Evolutionary conservation across 805 yeast genomes (phyloP), one percentile per base, ranked within the genome.

Genomic region (Candida xiaguanensis): DNA sequence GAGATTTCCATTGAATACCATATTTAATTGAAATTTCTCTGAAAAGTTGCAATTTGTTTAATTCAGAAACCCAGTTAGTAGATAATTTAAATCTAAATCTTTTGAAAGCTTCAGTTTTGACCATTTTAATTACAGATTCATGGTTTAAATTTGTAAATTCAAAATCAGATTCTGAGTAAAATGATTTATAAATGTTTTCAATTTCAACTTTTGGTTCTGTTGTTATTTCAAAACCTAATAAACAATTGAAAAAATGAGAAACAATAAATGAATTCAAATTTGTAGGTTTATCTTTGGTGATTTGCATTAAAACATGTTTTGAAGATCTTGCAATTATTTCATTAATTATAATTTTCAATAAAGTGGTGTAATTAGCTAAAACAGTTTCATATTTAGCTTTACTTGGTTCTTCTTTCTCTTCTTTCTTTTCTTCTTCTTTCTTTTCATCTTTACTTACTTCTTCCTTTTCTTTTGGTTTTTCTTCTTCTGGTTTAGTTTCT

Each of bases 1-100:
- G 72, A 8, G 75, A 68, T 44, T 69, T 63, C 85, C 95, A 82
- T 67, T 93, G 99, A 38, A 91, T 77, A 63, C 98, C 98, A 50
- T 81, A 77, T 61, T 85, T 84, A 39, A 68, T 52, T 8, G 96
- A 80, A 46, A 89, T 70, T 48, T 82, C 85, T 63, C 90, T 80
- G 51, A 87, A 67, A 31, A 84, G 53, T 37, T 75, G 78, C 15
- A 67, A 44, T 3, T 68, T 59, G 20, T 56, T 58, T 26, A 74
- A 44, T 1, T 59, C 50, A 5, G 36, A 11, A 23, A 60, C 36
- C 84, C 87, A 82, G 36, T 67, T 59, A 0, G 52, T 57, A 1
- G 80, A 67, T 31, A 88, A 65, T 0, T 57, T 49, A 55, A 69
- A 76, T 64, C 95, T 78, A 72, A 76, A 89, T 53, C 95, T 81